A percentile compares a stretch with the other conserved stretches of the same genome.
Conservation (phyloP, 73 alveolate genomes). For the Stentor coeruleus region DNA sequence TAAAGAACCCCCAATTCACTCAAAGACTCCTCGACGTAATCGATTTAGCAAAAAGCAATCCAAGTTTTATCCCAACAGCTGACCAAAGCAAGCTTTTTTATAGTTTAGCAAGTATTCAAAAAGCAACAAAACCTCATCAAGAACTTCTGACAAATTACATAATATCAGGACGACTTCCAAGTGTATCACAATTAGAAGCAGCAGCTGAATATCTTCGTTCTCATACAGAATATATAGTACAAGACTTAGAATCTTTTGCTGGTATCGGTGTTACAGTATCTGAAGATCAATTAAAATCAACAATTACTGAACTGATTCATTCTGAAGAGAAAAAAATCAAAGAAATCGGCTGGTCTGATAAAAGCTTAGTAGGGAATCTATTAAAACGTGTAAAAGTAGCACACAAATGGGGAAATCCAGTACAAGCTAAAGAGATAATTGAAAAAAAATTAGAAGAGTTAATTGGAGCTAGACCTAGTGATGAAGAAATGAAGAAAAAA, state of each 20-base stretch:
- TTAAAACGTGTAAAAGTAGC: constrained; percentile 64
- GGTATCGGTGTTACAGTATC: constrained; percentile 83
- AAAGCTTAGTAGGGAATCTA: constrained; percentile 45
- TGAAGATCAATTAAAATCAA: constrained; percentile 66
- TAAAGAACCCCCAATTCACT: constrained; percentile 45
- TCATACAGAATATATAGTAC: constrained; percentile 46
- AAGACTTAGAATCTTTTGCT: constrained; percentile 67
- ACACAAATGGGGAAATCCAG: constrained; percentile 79
- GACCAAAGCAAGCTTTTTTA: constrained; percentile 43
- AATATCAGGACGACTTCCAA: constrained; percentile 58
- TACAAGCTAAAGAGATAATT: constrained; percentile 60
- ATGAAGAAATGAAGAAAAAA: constrained; percentile 66
- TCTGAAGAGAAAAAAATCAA: constrained; percentile 57
- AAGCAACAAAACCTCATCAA: constrained; percentile 32
- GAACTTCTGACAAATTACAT: constrained; percentile 55
- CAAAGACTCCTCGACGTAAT: constrained; percentile 40
- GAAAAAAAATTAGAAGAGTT: constrained; percentile 67
- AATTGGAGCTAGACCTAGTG: constrained; percentile 63
- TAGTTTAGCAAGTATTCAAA: constrained; percentile 39
- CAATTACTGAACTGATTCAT: constrained; percentile 56
- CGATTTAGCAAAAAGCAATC: constrained; percentile 33
- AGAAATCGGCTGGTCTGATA: constrained; percentile 55
- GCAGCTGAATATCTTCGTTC: constrained; percentile 69
- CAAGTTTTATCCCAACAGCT: constrained; percentile 27
- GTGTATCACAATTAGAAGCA: constrained; percentile 76